Base-by-base conservation (phyloP, 2,329 filamentous ascomycete species). In the Trichoderma sp. region DNA sequence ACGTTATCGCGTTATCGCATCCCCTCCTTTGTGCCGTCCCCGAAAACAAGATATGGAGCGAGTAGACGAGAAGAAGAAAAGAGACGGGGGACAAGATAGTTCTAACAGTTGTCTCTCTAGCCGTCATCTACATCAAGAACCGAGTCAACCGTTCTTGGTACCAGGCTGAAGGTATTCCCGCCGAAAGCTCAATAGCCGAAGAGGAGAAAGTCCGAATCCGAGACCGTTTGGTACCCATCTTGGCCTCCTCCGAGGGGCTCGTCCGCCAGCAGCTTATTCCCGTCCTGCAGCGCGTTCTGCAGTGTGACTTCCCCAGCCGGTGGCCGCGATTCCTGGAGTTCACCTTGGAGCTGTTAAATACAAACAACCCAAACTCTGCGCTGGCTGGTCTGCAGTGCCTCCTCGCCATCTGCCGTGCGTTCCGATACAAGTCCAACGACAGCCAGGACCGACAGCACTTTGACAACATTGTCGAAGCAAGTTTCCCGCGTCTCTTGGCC, bases 101-200 rank as follows among this genome's bases (percentile, higher is more conserved):
- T 57, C 72, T 72, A 67, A 72, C 70, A 56, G 48, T 56, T 64
- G 15, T 50, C 54, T 63, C 67, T 64, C 70, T 80, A 97, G 94
- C 93, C 76, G 94, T 94, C 77, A 92, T 99, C 74, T 99, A 98
- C 82, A 89, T 98, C 79, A 99, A 99, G 84, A 98, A 99, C 82
- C 91, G 94, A 78, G 91, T 98, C 79, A 94, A 92, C 79, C 91
- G 94, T 77, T 93, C 92, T 75, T 99, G 95, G 95, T 87, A 90
- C 67, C 89, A 87, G 70, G 85, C 86, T 76, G 92, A 96, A 72
- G 91, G 94, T 72, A 89, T 86, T 76, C 87, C 89, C 70, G 86
- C 87, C 75, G 89, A 91, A 74, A 89, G 88, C 74, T 83, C 90
- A 73, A 95, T 97, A 80, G 86, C 91, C 74, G 94, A 98, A 77